These are phyloP conservation scores for Tetrahymena elliotti DNA, from an alignment of 73 alveolate species.

Conservation along the genomic window DNA sequence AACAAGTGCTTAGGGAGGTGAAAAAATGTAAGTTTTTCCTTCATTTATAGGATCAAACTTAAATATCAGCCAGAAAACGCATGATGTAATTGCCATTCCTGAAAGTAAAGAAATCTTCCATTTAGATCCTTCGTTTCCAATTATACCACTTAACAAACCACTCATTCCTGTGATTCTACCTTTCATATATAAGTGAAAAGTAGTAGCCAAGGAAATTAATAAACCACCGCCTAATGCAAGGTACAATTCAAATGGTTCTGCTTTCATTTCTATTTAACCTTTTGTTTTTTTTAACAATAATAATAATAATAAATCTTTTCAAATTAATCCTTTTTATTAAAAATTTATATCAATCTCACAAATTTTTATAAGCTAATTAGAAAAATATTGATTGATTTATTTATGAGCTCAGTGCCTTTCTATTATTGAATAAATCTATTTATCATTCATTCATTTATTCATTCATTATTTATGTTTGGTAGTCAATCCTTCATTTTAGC, in stretches of 20 bases:
- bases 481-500: background rate
- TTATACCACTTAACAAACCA: conserved; percentile 47
- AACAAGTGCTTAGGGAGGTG: conserved; percentile 20
- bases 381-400: background rate
- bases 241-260: conserved; percentile 5
- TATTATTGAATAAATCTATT: background rate
- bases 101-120: conserved; percentile 52
- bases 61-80: conserved; percentile 31
- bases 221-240: conserved; percentile 64
- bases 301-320: background rate
- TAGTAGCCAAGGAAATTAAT: conserved; percentile 58
- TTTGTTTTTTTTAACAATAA: background rate
- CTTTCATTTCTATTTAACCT: background rate
- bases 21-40: conserved; percentile 32
- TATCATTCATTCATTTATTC: background rate
- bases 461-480: background rate
- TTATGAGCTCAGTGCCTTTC: background rate
- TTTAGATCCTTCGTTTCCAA: conserved; percentile 28
- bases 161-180: conserved; percentile 82
- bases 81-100: conserved; percentile 49
- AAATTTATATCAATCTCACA: background rate
- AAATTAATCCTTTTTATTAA: background rate
- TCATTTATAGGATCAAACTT: conserved; percentile 28
- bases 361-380: background rate
- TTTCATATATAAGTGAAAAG: conserved; percentile 47